These are phyloP conservation scores for Xylariaceae sp. DNA, from an alignment of 2,329 filamentous ascomycete genomes.

Conservation along the genomic window DNA sequence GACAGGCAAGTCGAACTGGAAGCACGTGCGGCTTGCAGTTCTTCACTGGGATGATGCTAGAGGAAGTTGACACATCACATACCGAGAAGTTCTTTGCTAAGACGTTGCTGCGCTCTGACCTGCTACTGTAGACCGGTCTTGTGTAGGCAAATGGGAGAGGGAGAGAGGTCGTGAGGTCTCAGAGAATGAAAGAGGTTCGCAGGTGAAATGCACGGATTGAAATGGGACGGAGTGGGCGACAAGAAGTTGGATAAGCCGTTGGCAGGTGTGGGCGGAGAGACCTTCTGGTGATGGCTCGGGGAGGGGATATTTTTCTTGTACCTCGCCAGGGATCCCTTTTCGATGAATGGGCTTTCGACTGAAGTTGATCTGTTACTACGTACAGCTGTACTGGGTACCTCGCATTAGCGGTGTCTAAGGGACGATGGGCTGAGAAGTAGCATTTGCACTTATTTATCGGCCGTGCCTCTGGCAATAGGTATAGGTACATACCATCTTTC, in stretches of 20 bases:
- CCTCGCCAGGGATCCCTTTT: constrained; percentile 10
- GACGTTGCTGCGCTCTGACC: constrained; percentile 9
- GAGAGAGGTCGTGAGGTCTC: constrained; percentile 1
- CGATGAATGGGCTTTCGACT: constrained; percentile 12
- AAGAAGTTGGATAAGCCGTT: constrained; percentile 14
- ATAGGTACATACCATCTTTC: too few relatives aligned
- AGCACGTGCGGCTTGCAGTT: background rate
- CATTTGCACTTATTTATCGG: background rate
- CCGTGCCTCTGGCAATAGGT: too few relatives aligned
- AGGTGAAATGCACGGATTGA: constrained; percentile 10
- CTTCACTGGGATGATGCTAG: too few relatives aligned
- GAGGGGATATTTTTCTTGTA: constrained; percentile 13
- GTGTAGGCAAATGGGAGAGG: constrained; percentile 8
- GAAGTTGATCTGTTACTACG: background rate
- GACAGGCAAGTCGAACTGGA: background rate
- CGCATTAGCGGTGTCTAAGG: constrained; percentile 12
- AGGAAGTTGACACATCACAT: constrained; percentile 5
- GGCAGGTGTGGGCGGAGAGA: constrained; percentile 9
- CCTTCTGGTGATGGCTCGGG: constrained; percentile 13
- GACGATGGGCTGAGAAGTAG: background rate
- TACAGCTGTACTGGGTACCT: constrained; percentile 10
- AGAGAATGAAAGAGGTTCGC: constrained; percentile 1
- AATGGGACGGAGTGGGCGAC: constrained; percentile 13
- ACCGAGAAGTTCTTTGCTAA: constrained; percentile 11
- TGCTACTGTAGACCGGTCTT: constrained; percentile 7